Conservation (phyloP, 1,284 basidiomycete species). For the Leccinum subspadiceum region DNA sequence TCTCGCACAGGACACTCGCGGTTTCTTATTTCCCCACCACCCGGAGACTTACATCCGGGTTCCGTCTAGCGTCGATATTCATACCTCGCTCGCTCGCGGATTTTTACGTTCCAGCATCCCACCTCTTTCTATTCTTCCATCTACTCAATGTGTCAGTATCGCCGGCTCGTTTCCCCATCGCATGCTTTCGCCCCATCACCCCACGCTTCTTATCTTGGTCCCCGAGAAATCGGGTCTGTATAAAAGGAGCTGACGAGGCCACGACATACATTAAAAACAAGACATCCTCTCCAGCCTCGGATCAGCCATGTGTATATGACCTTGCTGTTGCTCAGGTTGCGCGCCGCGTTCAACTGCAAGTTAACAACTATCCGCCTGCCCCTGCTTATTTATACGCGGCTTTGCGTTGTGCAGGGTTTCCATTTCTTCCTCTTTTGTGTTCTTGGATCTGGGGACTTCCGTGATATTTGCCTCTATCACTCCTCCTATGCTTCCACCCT, state of each 20-base stretch:
- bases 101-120: conserved; percentile 20
- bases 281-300: conserved; percentile 19
- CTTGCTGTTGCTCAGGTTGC: conserved; percentile 26
- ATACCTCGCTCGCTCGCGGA: conserved; percentile 42
- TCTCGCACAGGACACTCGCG: conserved; percentile 42
- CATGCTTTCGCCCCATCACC: conserved; percentile 45
- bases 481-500: conserved; percentile 22
- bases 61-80: conserved; percentile 42
- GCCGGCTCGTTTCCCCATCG: conserved; percentile 36
- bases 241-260: conserved; percentile 33
- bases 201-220: conserved; percentile 37
- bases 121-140: conserved; percentile 24
- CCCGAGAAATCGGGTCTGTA: conserved; percentile 33
- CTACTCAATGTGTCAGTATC: conserved; percentile 44
- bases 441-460: conserved; percentile 46
- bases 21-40: conserved; percentile 12
- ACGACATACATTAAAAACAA: conserved; percentile 29
- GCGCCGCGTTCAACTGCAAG: conserved; percentile 19
- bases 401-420: conserved; percentile 33
- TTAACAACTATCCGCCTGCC: conserved; percentile 22
- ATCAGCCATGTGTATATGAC: conserved; percentile 38
- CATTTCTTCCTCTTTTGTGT: conserved; percentile 37
- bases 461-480: conserved; percentile 27
- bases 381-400: conserved; percentile 45
- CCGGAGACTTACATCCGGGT: conserved; percentile 33